phyloP scores from a whole-genome alignment of 192 early-diverging fungal genomes.

The Coemansia sp. region DNA sequence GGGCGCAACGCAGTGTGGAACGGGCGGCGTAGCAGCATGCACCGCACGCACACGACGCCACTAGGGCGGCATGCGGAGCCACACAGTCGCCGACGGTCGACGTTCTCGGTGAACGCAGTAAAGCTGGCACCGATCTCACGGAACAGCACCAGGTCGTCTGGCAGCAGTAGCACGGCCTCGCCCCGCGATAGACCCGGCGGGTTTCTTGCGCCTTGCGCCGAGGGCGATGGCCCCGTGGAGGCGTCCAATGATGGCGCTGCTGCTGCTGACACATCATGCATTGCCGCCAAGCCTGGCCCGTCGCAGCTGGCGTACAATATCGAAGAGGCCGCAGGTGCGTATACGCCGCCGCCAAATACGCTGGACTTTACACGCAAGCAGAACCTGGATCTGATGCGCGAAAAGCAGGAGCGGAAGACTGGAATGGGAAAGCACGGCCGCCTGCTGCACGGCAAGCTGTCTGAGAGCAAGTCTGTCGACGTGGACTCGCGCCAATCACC shows the following conservation, averaged over 20 bases:
- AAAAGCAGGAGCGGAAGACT: conserved; percentile 34
- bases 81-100: conserved; percentile 47
- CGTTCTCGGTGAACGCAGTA: conserved; percentile 36
- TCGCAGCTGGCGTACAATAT: conserved; percentile 42
- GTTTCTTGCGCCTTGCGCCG: conserved; percentile 14
- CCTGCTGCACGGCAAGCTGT: conserved; percentile 19
- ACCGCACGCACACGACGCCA: conserved; percentile 45
- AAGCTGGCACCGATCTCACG: conserved; percentile 49
- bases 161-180: conserved; percentile 4
- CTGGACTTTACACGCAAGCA: conserved; percentile 50
- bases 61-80: conserved; percentile 47
- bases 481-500: not conserved
- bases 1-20: conserved; percentile 43
- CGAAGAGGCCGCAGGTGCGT: conserved; percentile 39
- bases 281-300: conserved; percentile 24
- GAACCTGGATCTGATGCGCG: conserved; percentile 39
- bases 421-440: conserved; percentile 40
- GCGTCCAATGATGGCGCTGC: not conserved
- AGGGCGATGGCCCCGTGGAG: conserved; percentile 5
- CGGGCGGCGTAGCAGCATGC: conserved; percentile 50
- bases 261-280: not conserved
- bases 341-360: conserved; percentile 43
- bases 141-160: conserved; percentile 13
- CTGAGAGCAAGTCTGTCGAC: not conserved
- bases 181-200: conserved; percentile 3